These are phyloP conservation scores for Colletotrichum sp. DNA, from an alignment of 2,329 filamentous ascomycete species.

Conservation along the genomic window DNA sequence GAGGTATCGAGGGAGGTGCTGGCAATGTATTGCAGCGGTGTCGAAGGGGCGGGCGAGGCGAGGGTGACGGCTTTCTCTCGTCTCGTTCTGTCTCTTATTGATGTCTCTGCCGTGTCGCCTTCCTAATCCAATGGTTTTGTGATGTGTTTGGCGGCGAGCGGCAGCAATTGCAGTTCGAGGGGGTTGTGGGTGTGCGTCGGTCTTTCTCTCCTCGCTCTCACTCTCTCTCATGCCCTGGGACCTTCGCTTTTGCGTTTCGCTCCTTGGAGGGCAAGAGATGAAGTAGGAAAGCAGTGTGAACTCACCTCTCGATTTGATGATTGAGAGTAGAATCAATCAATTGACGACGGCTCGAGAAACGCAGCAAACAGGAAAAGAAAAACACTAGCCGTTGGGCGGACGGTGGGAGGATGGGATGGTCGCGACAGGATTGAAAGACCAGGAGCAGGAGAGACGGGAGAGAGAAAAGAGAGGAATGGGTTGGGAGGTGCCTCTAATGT, in stretches of 20 bases:
- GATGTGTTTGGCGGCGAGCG: not conserved
- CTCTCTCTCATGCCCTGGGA: not conserved
- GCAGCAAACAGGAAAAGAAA: slow-evolving; percentile 24
- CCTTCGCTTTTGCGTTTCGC: not conserved
- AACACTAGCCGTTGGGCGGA: slow-evolving; percentile 20
- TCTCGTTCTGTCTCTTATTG: slow-evolving; percentile 3
- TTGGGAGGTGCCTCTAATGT: slow-evolving; percentile 25
- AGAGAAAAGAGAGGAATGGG: slow-evolving; percentile 26
- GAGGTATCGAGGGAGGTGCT: slow-evolving; percentile 1
- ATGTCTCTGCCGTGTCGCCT: slow-evolving; percentile 14
- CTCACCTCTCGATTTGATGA: slow-evolving; percentile 6
- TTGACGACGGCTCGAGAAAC: not conserved
- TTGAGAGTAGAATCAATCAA: not conserved
- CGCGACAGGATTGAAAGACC: slow-evolving; percentile 20
- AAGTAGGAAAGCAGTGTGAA: not conserved
- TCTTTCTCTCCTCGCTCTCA: not conserved
- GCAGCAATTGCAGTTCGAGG: not conserved
- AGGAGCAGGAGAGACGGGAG: slow-evolving; percentile 20
- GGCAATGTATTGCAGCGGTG: not conserved
- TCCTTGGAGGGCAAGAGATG: not conserved
- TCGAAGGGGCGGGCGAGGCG: not conserved
- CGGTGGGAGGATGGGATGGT: slow-evolving; percentile 23
- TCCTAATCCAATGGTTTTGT: slow-evolving; percentile 1
- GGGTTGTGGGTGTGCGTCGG: not conserved
- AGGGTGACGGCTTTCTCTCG: not conserved